A percentile compares a stretch with the other conserved stretches of the same genome.
Evolutionary conservation across 768 basidiomycete species (phyloP).

Genomic region (Lactifluus hygrophoroides): DNA sequence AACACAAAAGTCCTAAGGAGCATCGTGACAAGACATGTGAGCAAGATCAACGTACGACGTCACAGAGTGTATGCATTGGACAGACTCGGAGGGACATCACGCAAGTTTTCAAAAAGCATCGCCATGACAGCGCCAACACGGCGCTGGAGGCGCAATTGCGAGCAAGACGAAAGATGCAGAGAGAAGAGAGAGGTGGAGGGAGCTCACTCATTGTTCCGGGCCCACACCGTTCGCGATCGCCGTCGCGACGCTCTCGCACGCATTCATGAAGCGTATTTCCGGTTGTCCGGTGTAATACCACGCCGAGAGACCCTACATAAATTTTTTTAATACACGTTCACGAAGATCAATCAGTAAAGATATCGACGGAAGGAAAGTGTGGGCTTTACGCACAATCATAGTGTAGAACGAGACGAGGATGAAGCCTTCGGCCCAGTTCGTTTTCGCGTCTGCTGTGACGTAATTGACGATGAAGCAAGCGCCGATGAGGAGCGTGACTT

Average conservation of each 20-base stretch:
- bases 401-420: conserved; percentile 59
- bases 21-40: too few relatives aligned
- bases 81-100: too few relatives aligned
- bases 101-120: background rate
- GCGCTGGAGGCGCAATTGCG: background rate
- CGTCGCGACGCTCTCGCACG: conserved; percentile 33
- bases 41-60: too few relatives aligned
- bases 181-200: background rate
- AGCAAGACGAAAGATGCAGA: background rate
- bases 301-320: conserved; percentile 45
- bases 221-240: conserved; percentile 25
- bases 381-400: conserved; percentile 50
- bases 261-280: conserved; percentile 36
- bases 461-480: conserved; percentile 74
- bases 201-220: background rate
- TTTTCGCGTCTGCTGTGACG: conserved; percentile 69
- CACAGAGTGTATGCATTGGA: too few relatives aligned
- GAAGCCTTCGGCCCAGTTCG: conserved; percentile 70
- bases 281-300: conserved; percentile 61
- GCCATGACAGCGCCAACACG: too few relatives aligned
- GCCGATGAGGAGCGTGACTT: conserved; percentile 55
- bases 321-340: background rate
- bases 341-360: background rate
- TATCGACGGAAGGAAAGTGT: background rate
- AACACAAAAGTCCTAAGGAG: too few relatives aligned